Evolutionary conservation across 257 asterid genomes (phyloP).

Genomic region (Fraxinus pennsylvanica): DNA sequence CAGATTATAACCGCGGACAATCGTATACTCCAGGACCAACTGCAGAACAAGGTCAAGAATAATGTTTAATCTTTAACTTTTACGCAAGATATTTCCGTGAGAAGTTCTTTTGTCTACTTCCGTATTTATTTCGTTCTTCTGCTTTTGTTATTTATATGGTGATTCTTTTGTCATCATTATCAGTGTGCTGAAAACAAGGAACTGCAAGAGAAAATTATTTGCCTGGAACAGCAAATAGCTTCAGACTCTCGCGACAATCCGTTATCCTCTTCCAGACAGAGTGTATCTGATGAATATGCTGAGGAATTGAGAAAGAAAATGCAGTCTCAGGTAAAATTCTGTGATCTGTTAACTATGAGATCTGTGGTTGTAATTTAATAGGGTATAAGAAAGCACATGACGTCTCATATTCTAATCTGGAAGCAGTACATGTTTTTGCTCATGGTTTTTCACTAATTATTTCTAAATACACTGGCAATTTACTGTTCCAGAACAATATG

Average conservation of each 20-base stretch:
- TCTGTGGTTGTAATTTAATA: background rate
- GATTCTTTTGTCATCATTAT: constrained; percentile 31
- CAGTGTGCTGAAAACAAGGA: constrained; percentile 82
- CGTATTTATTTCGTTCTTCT: constrained; percentile 3
- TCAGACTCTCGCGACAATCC: constrained; percentile 40
- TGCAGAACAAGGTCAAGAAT: constrained; percentile 68
- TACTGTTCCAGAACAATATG: background rate
- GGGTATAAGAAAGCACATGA: background rate
- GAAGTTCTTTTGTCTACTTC: background rate
- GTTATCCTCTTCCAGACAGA: constrained; percentile 43
- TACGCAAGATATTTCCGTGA: background rate
- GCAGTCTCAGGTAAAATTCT: constrained; percentile 69
- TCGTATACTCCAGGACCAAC: constrained; percentile 90
- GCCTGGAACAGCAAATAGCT: constrained; percentile 70
- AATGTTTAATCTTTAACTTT: background rate
- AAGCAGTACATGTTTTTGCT: background rate
- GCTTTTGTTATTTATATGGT: constrained; percentile 17
- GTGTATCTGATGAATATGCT: constrained; percentile 55
- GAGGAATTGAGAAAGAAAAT: constrained; percentile 73
- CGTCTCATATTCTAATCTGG: background rate
- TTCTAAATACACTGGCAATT: background rate
- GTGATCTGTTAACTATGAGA: background rate
- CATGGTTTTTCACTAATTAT: background rate
- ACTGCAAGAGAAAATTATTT: constrained; percentile 54
- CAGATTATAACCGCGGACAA: constrained; percentile 94